These are phyloP conservation scores for Verticillium alfalfae DNA, from an alignment of 2,329 filamentous ascomycete species.

Conservation along the genomic window DNA sequence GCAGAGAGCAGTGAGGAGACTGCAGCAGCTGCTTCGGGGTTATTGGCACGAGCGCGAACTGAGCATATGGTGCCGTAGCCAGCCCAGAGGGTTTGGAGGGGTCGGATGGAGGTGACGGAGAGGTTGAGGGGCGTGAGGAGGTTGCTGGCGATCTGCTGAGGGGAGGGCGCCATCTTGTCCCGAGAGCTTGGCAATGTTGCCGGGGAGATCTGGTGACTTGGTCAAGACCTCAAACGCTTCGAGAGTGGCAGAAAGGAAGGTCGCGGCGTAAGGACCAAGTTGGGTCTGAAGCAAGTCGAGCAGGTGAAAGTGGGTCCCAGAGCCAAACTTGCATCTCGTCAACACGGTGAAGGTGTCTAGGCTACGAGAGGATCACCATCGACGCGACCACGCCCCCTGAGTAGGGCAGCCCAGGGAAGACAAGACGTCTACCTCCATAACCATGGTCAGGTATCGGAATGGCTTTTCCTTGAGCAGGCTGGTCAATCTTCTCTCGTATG, in stretches of 20 bases:
- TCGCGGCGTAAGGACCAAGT: background rate
- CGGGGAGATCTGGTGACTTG: background rate
- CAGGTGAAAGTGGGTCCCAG: background rate
- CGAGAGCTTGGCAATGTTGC: background rate
- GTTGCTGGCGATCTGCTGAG: background rate
- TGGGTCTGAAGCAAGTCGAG: background rate
- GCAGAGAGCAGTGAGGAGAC: slow-evolving; percentile 51
- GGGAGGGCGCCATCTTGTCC: background rate
- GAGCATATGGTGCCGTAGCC: slow-evolving; percentile 52
- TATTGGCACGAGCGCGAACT: slow-evolving; percentile 35
- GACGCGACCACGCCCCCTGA: too few relatives aligned
- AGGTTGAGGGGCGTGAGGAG: background rate
- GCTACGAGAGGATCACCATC: too few relatives aligned
- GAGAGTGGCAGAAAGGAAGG: background rate
- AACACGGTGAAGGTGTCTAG: background rate
- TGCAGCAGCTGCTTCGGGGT: slow-evolving; percentile 37
- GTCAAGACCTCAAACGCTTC: background rate
- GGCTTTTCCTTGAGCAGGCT: too few relatives aligned
- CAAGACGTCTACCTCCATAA: too few relatives aligned
- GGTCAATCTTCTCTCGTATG: too few relatives aligned
- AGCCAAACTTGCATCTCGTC: background rate
- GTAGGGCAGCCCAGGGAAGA: too few relatives aligned
- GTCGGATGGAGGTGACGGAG: background rate
- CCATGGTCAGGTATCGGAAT: too few relatives aligned
- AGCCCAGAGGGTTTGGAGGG: slow-evolving; percentile 42